These are phyloP conservation scores for Chrysanthemum makinoi DNA, from an alignment of 129 eudicot genomes.

Conservation along the genomic window DNA sequence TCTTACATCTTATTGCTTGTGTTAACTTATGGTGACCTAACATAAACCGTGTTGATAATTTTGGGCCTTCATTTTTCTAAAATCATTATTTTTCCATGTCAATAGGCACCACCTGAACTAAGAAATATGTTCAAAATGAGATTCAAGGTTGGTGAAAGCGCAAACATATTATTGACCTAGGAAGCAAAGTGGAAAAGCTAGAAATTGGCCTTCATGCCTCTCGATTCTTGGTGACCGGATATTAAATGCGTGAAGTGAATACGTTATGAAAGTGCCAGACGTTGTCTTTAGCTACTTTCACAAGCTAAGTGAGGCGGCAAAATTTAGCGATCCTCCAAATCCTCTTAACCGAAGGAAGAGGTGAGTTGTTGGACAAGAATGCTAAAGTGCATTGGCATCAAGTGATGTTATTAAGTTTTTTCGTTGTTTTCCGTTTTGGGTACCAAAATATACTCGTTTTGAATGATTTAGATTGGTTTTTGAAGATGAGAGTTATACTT, in stretches of 20 bases:
- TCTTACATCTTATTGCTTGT: no score
- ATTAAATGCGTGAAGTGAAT: no score
- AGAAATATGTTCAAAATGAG: slow-evolving; percentile 64
- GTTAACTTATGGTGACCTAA: no score
- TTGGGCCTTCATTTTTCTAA: background rate
- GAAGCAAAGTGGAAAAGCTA: slow-evolving; percentile 81
- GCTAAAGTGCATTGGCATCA: slow-evolving; percentile 37
- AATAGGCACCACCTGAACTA: slow-evolving; percentile 77
- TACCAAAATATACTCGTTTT: background rate
- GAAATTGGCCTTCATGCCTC: slow-evolving; percentile 97
- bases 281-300: no score
- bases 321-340: slow-evolving; percentile 52
- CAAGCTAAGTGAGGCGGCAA: slow-evolving; percentile 70
- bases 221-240: slow-evolving; percentile 68
- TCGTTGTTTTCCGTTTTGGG: background rate
- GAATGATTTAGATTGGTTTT: background rate
- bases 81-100: background rate
- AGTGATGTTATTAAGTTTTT: slow-evolving; percentile 11
- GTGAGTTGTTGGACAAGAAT: slow-evolving; percentile 36
- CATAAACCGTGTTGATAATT: no score
- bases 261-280: no score
- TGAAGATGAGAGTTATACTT: background rate
- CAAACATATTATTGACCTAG: slow-evolving; percentile 66
- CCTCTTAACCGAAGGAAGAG: slow-evolving; percentile 28
- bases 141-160: slow-evolving; percentile 90